A percentile compares a stretch with the other conserved stretches of the same genome.
phyloP scores from a whole-genome alignment of 2,329 filamentous ascomycete genomes.

The Allantophomopsis lycopodina region DNA sequence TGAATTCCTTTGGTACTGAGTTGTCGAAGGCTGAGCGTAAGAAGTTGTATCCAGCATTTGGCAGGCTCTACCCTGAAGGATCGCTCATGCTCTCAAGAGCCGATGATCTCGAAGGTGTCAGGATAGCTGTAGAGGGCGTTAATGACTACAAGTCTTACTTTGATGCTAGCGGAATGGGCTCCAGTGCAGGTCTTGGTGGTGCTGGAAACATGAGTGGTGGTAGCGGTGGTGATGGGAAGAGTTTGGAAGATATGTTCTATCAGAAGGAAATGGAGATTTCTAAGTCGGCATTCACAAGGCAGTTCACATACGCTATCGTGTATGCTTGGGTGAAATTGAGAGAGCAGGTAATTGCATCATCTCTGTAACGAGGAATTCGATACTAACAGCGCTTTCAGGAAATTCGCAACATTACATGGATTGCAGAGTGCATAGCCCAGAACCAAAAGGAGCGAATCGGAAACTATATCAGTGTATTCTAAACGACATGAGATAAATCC shows the following conservation, averaged over 20 bases:
- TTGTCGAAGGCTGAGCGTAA: slow-evolving; percentile 85
- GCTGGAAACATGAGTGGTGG: slow-evolving; percentile 79
- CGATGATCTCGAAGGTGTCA: slow-evolving; percentile 87
- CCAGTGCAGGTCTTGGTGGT: slow-evolving; percentile 56
- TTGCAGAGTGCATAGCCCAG: slow-evolving; percentile 97
- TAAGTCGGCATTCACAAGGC: slow-evolving; percentile 86
- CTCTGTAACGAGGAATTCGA: background rate
- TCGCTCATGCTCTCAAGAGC: slow-evolving; percentile 89
- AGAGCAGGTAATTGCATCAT: slow-evolving; percentile 62
- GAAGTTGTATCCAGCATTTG: slow-evolving; percentile 91
- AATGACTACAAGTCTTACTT: slow-evolving; percentile 94
- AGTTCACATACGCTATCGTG: slow-evolving; percentile 89
- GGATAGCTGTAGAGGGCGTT: slow-evolving; percentile 85
- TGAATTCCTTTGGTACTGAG: slow-evolving; percentile 97
- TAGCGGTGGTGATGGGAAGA: slow-evolving; percentile 68
- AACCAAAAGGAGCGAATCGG: slow-evolving; percentile 98
- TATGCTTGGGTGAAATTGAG: slow-evolving; percentile 97
- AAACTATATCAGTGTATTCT: slow-evolving; percentile 98
- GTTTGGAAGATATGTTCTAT: slow-evolving; percentile 95
- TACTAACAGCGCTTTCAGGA: slow-evolving; percentile 42
- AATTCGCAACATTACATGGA: slow-evolving; percentile 99
- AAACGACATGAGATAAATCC: slow-evolving; percentile 14
- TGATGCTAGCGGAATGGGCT: slow-evolving; percentile 71
- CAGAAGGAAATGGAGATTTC: slow-evolving; percentile 99
- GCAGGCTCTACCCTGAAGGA: slow-evolving; percentile 84